Percentiles rank a stretch among this genome's conserved stretches.
phyloP scores from a whole-genome alignment of 2,329 filamentous ascomycete species.

The Ramichloridium luteum region DNA sequence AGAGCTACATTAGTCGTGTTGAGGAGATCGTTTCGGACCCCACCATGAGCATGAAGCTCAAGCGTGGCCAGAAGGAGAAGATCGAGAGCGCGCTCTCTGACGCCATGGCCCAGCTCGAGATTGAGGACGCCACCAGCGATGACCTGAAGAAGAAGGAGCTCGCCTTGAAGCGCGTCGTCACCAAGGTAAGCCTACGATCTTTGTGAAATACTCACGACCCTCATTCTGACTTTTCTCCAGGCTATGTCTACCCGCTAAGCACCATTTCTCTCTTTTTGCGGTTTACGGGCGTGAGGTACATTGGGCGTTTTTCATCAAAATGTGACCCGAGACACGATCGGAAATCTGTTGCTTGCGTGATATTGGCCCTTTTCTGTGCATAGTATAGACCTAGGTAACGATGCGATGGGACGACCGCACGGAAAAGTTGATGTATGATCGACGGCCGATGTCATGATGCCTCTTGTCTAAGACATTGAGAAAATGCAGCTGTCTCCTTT shows the following conservation, averaged over 20 bases:
- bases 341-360: too few relatives aligned
- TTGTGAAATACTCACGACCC: neutral
- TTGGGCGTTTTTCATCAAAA: too few relatives aligned
- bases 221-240: constrained; percentile 3
- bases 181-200: constrained; percentile 50
- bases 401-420: constrained; percentile 14
- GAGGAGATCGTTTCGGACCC: constrained; percentile 99
- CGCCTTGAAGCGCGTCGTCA: constrained; percentile 91
- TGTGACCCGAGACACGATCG: too few relatives aligned
- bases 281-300: too few relatives aligned
- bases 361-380: neutral
- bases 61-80: constrained; percentile 99
- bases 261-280: constrained; percentile 7
- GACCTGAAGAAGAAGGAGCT: constrained; percentile 99
- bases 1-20: constrained; percentile 96
- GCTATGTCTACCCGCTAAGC: constrained; percentile 28
- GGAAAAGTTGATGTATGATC: constrained; percentile 18
- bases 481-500: too few relatives aligned
- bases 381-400: constrained; percentile 13
- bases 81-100: constrained; percentile 95
- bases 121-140: constrained; percentile 81
- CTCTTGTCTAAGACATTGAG: constrained; percentile 6
- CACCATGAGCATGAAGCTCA: constrained; percentile 88
- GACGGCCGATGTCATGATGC: constrained; percentile 12
- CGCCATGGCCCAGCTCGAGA: constrained; percentile 93